A percentile compares a stretch with the other conserved stretches of the same genome.
phyloP scores from a whole-genome alignment of 306 rosid species.

The Citrullus colocynthis region DNA sequence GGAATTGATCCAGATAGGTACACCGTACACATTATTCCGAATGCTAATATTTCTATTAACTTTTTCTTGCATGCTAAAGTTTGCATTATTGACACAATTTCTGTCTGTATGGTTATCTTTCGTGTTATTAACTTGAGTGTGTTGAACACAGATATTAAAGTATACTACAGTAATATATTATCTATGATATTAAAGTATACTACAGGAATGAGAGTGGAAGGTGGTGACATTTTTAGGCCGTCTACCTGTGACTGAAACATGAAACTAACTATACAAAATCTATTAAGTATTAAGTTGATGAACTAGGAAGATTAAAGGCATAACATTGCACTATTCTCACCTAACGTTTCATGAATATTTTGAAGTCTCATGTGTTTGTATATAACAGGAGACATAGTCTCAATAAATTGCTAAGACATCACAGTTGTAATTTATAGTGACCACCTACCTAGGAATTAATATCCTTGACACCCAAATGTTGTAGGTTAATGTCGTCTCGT shows the following conservation, averaged over 20 bases:
- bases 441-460: too few species aligned
- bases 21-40: slow-evolving; percentile 27
- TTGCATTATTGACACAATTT: not conserved
- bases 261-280: not conserved
- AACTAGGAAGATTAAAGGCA: not conserved
- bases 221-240: not conserved
- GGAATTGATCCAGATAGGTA: slow-evolving; percentile 92
- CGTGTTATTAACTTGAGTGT: not conserved
- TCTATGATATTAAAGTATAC: not conserved
- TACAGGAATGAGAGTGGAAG: not conserved
- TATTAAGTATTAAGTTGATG: not conserved
- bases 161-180: not conserved
- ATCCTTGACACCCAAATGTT: too few species aligned
- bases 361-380: not conserved
- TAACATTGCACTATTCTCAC: not conserved
- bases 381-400: too few species aligned
- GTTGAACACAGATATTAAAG: not conserved
- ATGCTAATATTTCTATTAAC: not conserved
- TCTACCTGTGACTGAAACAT: not conserved
- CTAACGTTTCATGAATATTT: not conserved
- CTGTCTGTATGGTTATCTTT: not conserved
- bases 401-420: too few species aligned
- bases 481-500: too few species aligned
- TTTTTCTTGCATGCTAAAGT: not conserved
- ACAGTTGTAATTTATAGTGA: too few species aligned